Conservation (phyloP, 495 filamentous ascomycete species). For the Trichocladium antarcticum region DNA sequence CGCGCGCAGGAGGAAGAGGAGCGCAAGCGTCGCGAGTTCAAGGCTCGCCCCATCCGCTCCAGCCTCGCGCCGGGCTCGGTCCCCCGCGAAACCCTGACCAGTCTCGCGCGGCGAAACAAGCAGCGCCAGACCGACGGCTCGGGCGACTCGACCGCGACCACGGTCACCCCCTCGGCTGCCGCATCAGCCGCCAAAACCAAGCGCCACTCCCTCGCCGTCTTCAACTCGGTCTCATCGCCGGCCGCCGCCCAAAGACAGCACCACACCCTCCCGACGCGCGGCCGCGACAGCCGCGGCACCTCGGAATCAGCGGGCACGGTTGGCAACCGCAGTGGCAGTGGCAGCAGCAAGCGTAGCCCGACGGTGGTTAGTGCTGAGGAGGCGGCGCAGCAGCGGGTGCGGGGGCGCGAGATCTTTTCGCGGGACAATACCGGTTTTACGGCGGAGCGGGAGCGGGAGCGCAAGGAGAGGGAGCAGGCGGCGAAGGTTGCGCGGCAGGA, state of each 20-base stretch:
- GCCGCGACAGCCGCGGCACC: constrained; percentile 19
- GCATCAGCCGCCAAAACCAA: constrained; percentile 5
- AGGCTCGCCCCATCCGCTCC: constrained; percentile 48
- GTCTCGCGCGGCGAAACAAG: constrained; percentile 45
- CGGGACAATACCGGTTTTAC: constrained; percentile 39
- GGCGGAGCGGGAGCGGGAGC: constrained; percentile 42
- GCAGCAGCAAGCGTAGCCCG: neutral
- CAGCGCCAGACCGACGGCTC: constrained; percentile 11
- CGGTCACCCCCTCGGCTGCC: constrained; percentile 1
- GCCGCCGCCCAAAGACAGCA: neutral
- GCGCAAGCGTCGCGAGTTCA: constrained; percentile 48
- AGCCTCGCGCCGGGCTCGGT: constrained; percentile 27
- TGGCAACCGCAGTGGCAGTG: constrained; percentile 32
- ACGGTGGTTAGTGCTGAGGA: constrained; percentile 38
- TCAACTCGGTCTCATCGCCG: neutral
- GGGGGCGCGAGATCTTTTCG: constrained; percentile 52
- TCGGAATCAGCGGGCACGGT: constrained; percentile 30
- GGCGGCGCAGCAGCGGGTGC: constrained; percentile 38
- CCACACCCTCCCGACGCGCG: constrained; percentile 1
- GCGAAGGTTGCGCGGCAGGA: constrained; percentile 48
- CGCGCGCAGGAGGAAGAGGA: constrained; percentile 51
- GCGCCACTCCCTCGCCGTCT: constrained; percentile 10
- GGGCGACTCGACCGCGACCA: constrained; percentile 4
- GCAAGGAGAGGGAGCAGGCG: constrained; percentile 45
- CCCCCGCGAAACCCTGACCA: constrained; percentile 46